phyloP scores from a whole-genome alignment of 768 basidiomycete species.

The Podaxis pistillaris region DNA sequence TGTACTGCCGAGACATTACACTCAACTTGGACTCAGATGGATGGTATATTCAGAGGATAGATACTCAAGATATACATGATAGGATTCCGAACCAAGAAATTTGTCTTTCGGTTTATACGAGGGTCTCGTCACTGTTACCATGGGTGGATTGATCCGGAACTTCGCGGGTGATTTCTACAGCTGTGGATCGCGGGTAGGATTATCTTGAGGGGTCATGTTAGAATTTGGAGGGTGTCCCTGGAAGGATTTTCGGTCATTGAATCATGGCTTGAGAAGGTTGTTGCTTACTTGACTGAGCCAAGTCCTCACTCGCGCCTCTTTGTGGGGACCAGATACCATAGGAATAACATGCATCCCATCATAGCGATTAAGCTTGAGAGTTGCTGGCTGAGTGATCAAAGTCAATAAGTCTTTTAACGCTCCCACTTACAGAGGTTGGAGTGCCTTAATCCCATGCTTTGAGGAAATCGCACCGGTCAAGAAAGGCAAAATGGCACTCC shows the following conservation, averaged over 20 bases:
- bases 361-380: constrained; percentile 54
- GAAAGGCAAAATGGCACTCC: constrained; percentile 70
- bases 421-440: constrained; percentile 58
- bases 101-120: too few species aligned
- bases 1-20: too few species aligned
- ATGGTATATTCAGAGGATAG: too few species aligned
- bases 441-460: constrained; percentile 54
- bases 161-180: too few species aligned
- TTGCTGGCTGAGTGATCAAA: neutral
- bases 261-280: neutral
- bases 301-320: neutral
- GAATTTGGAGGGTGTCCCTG: neutral
- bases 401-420: neutral
- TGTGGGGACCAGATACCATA: constrained; percentile 53
- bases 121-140: too few species aligned
- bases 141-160: too few species aligned
- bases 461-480: constrained; percentile 68
- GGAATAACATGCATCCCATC: constrained; percentile 56
- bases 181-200: too few species aligned
- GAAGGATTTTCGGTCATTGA: neutral
- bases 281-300: neutral
- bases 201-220: too few species aligned
- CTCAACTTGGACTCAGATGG: too few species aligned
- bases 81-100: too few species aligned
- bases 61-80: too few species aligned